Evolutionary conservation across 2,329 filamentous ascomycete species (phyloP).

Genomic region (Microthyrium microscopicum): DNA sequence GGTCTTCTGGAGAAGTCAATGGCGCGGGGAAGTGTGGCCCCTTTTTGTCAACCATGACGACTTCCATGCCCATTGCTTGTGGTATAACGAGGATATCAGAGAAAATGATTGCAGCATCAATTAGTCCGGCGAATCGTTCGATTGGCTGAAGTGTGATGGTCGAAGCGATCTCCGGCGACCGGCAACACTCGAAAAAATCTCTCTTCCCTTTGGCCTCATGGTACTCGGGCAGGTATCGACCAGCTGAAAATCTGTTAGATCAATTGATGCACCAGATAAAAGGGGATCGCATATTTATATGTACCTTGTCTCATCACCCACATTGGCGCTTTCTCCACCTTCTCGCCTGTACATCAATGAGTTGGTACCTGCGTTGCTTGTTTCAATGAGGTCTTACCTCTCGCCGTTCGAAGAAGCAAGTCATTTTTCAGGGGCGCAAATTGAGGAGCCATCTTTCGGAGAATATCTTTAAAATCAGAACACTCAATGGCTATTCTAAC

Average conservation of each 20-base stretch:
- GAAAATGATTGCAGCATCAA: slow-evolving; percentile 97
- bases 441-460: slow-evolving; percentile 44
- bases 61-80: slow-evolving; percentile 95
- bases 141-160: slow-evolving; percentile 89
- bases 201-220: slow-evolving; percentile 79
- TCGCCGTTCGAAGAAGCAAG: slow-evolving; percentile 72
- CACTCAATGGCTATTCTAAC: no score
- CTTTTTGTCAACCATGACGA: slow-evolving; percentile 96
- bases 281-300: slow-evolving; percentile 9
- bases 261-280: slow-evolving; percentile 3
- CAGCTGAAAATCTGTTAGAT: slow-evolving; percentile 39
- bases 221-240: slow-evolving; percentile 94
- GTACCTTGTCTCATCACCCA: slow-evolving; percentile 99
- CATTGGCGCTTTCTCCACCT: slow-evolving; percentile 82
- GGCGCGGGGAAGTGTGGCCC: slow-evolving; percentile 88
- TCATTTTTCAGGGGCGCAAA: slow-evolving; percentile 88
- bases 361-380: slow-evolving; percentile 4
- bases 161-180: slow-evolving; percentile 79
- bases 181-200: slow-evolving; percentile 98
- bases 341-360: slow-evolving; percentile 44
- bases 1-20: slow-evolving; percentile 60
- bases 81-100: slow-evolving; percentile 96
- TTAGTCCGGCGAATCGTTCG: slow-evolving; percentile 73
- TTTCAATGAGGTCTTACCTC: slow-evolving; percentile 40
- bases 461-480: no score